A percentile compares a stretch with the other conserved stretches of the same genome.
Evolutionary conservation across 2,329 filamentous ascomycete species (phyloP).

Genomic region (Phaeosphaeria sp.): DNA sequence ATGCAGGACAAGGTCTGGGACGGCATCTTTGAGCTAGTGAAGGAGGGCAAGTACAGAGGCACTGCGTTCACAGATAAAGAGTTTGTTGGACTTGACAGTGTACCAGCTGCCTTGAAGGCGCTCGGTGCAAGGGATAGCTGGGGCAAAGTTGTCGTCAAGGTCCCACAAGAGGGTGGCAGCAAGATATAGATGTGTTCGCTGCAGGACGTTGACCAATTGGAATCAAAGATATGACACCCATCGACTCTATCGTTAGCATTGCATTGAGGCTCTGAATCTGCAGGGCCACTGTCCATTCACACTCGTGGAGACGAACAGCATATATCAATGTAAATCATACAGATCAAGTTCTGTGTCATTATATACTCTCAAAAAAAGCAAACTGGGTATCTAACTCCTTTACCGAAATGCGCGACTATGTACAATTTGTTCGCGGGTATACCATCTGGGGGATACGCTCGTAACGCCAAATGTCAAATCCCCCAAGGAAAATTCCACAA

Average conservation of each 20-base stretch:
- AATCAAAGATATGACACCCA: not conserved
- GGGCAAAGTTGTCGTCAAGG: constrained; percentile 93
- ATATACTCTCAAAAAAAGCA: not conserved
- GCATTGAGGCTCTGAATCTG: too few relatives aligned
- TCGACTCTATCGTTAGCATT: not conserved
- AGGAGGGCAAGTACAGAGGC: constrained; percentile 77
- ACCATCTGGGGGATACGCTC: not conserved
- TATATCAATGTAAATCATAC: not conserved
- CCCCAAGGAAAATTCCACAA: too few relatives aligned
- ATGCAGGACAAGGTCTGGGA: constrained; percentile 78
- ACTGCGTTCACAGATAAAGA: constrained; percentile 83
- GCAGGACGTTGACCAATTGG: not conserved
- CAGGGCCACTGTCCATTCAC: too few relatives aligned
- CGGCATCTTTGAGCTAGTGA: constrained; percentile 79
- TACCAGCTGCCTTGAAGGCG: constrained; percentile 77
- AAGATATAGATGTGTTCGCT: constrained; percentile 34
- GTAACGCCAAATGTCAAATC: not conserved
- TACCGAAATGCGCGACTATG: not conserved
- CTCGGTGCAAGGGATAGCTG: constrained; percentile 84
- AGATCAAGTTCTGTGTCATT: not conserved
- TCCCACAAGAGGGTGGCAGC: constrained; percentile 64
- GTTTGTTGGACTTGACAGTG: constrained; percentile 81
- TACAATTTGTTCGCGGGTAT: constrained; percentile 1
- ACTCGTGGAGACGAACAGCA: not conserved
- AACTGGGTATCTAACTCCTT: constrained; percentile 1